phyloP scores from a whole-genome alignment of 192 early-diverging fungal species.

The Dissophora globulifera region DNA sequence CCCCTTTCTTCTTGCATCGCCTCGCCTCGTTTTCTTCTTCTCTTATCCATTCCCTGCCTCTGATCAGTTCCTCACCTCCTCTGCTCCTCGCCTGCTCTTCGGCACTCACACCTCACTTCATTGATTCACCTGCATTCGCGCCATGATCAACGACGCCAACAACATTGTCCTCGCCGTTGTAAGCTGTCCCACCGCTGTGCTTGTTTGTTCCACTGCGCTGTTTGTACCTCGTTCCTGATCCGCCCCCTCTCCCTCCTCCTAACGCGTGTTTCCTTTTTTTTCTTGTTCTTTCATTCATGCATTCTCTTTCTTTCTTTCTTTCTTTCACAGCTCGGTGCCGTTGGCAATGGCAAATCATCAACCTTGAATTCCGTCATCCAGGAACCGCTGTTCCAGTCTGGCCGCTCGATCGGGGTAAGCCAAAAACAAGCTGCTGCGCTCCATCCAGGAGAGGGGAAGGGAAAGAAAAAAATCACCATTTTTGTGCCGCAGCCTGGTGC shows the following conservation, averaged over 20 bases:
- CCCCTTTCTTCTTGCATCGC: not conserved
- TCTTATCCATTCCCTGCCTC: constrained; percentile 1
- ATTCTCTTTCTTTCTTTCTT: too few relatives aligned
- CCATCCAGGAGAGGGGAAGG: too few relatives aligned
- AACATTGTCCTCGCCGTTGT: constrained; percentile 50
- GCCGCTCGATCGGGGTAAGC: constrained; percentile 54
- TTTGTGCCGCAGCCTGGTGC: too few relatives aligned
- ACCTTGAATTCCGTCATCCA: constrained; percentile 62
- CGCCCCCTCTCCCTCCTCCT: too few relatives aligned
- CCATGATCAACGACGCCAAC: constrained; percentile 50
- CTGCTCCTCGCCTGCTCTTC: not conserved
- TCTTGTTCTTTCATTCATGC: too few relatives aligned
- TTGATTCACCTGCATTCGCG: not conserved
- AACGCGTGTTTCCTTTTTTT: too few relatives aligned
- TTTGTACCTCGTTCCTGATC: not conserved
- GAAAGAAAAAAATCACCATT: too few relatives aligned
- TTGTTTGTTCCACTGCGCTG: not conserved
- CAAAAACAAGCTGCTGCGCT: too few relatives aligned
- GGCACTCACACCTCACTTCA: not conserved
- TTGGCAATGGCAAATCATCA: constrained; percentile 66
- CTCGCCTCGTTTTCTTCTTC: not conserved
- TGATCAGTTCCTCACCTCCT: not conserved
- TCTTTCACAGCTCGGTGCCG: constrained; percentile 58
- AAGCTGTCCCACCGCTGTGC: not conserved
- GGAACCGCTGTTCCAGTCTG: constrained; percentile 57